These are phyloP conservation scores for Epichloe scottii DNA, from an alignment of 2,329 filamentous ascomycete species.

Conservation along the genomic window DNA sequence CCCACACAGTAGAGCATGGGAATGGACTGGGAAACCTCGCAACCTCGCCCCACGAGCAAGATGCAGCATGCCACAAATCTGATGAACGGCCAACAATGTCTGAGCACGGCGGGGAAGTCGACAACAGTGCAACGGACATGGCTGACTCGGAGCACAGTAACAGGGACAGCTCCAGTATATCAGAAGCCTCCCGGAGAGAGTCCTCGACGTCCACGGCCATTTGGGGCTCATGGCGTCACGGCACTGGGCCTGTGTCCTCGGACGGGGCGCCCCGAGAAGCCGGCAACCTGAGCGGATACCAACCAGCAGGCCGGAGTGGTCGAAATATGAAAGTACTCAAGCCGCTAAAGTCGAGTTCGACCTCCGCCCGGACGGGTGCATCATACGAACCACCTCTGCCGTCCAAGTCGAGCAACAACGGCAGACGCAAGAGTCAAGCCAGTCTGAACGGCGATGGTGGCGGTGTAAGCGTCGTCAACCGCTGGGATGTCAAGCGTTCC, in stretches of 20 bases:
- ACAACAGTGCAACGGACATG: slow-evolving; percentile 18
- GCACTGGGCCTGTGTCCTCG: slow-evolving; percentile 29
- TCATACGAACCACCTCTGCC: slow-evolving; percentile 38
- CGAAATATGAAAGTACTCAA: slow-evolving; percentile 86
- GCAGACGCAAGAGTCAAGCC: slow-evolving; percentile 41
- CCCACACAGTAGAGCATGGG: slow-evolving; percentile 9
- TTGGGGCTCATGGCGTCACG: slow-evolving; percentile 61
- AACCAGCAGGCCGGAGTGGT: slow-evolving; percentile 47
- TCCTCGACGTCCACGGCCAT: slow-evolving; percentile 43
- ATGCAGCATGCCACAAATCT: slow-evolving; percentile 22
- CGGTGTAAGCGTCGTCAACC: slow-evolving; percentile 18
- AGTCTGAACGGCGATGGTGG: slow-evolving; percentile 18
- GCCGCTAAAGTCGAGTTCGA: slow-evolving; percentile 53
- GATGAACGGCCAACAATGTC: slow-evolving; percentile 24
- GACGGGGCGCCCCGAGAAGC: slow-evolving; percentile 43
- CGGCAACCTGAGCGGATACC: slow-evolving; percentile 51
- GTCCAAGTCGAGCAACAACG: slow-evolving; percentile 33
- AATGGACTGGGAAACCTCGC: slow-evolving; percentile 15
- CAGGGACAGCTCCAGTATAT: slow-evolving; percentile 17
- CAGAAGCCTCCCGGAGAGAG: slow-evolving; percentile 29
- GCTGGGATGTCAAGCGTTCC: slow-evolving; percentile 44
- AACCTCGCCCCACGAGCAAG: slow-evolving; percentile 24
- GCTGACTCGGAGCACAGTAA: slow-evolving; percentile 12
- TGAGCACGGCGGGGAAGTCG: slow-evolving; percentile 32
- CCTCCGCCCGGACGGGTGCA: slow-evolving; percentile 35